Evolutionary conservation across 2,329 filamentous ascomycete genomes (phyloP), one percentile per base, ranked within the genome.

Genomic region (Penicillium sp.): DNA sequence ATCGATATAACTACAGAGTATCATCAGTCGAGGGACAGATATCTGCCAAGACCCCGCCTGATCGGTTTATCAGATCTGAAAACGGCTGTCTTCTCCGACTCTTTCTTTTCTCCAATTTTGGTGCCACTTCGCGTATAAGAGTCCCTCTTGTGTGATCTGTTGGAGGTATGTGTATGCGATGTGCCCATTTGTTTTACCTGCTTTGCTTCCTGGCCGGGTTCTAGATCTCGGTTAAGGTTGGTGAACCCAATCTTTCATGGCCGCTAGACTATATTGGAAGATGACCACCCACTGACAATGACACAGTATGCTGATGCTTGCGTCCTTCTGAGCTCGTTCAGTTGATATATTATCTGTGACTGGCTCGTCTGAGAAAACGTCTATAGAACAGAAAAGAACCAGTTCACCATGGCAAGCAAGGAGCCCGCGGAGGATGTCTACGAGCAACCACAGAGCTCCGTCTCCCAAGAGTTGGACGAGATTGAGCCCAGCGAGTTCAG

Each of bases 401-500:
- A 52, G 23, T 43, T 24, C 36, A 34, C 42, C 4, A n/a, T 37
- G 7, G 34, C 36, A 4, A 40, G 31, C 34, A 59, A 60, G 27
- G 40, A 48, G 4, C 47, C 45, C 13, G 28, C 20, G 10, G 49
- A 49, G 4, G 43, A 47, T 37, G 48, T 55, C 16, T 34, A 42
- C 6, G 56, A 59, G 43, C 46, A 46, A 32, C 23, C 46, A 34
- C 42, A 39, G 14, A 22, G 18, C 20, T n/a, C 44, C 11, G 34
- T 14, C 26, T 41, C 41, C 18, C 40, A 20, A 28, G 23, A 34
- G 29, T 20, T 22, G 10, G 55, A 58, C 11, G 56, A 57, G 16
- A 51, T 56, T 2, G 58, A 64, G 29, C 47, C 58, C 2, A 52
- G 50, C n/a, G 65, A 67, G 45, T 58, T 62, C 24, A 61, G 60